Conservation (phyloP, 2,329 filamentous ascomycete genomes). For the Cladosporium halotolerans region DNA sequence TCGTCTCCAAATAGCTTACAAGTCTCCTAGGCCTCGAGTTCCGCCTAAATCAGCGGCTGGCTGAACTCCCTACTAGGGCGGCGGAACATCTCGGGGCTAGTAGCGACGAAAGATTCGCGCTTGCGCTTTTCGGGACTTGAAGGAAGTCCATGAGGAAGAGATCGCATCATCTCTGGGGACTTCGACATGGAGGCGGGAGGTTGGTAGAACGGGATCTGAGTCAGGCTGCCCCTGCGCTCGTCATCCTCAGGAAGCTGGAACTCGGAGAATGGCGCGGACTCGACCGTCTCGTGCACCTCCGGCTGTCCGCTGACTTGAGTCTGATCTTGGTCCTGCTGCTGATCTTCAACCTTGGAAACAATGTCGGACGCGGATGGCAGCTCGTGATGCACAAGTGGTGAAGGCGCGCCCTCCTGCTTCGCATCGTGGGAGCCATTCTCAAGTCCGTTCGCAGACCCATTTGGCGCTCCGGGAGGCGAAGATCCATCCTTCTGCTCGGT, state of each 20-base stretch:
- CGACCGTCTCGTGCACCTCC: constrained; percentile 12
- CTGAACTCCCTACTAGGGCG: constrained; percentile 2
- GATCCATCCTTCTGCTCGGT: constrained; percentile 15
- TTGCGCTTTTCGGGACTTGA: constrained; percentile 19
- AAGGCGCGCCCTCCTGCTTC: constrained; percentile 2
- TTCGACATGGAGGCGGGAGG: constrained; percentile 24
- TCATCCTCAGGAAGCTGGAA: constrained; percentile 1
- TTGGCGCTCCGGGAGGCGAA: background rate
- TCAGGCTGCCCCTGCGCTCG: background rate
- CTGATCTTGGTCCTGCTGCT: background rate
- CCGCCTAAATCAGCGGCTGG: background rate
- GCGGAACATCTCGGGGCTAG: constrained; percentile 9
- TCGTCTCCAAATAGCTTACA: background rate
- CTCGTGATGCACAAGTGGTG: constrained; percentile 2
- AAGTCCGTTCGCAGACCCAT: background rate
- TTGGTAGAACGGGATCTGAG: constrained; percentile 21
- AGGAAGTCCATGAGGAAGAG: constrained; percentile 14
- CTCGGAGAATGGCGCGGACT: constrained; percentile 2
- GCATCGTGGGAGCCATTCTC: background rate
- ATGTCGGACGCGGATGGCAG: background rate
- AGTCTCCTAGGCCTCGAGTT: background rate
- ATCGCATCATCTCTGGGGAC: constrained; percentile 24
- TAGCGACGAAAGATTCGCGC: constrained; percentile 15
- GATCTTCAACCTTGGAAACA: background rate
- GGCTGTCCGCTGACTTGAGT: background rate